These are phyloP conservation scores for Dothideomycetes sp. DNA, from an alignment of 2,329 filamentous ascomycete genomes.

Conservation along the genomic window DNA sequence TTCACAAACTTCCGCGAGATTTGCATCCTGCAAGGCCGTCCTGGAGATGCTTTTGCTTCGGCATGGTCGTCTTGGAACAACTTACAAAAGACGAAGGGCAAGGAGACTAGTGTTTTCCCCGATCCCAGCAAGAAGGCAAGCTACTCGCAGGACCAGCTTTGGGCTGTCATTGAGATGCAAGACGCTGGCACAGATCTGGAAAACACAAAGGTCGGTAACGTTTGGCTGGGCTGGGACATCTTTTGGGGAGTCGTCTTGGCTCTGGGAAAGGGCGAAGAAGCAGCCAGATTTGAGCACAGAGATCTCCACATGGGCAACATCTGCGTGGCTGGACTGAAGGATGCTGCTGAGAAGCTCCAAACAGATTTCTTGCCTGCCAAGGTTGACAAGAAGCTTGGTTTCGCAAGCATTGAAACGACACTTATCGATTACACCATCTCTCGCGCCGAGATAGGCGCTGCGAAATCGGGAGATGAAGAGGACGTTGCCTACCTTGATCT, in stretches of 20 bases:
- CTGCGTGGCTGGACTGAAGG: conserved; percentile 36
- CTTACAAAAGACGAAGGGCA: conserved; percentile 30
- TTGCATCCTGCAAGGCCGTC: conserved; percentile 48
- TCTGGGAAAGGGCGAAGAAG: conserved; percentile 52
- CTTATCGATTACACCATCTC: conserved; percentile 62
- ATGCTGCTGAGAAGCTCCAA: conserved; percentile 17
- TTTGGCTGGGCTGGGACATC: conserved; percentile 45
- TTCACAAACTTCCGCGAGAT: conserved; percentile 55
- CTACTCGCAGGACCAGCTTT: conserved; percentile 49
- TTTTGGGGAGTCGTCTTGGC: conserved; percentile 59
- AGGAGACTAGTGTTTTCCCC: conserved; percentile 41
- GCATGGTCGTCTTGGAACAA: conserved; percentile 40
- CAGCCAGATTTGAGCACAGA: conserved; percentile 54
- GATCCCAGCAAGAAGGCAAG: conserved; percentile 46
- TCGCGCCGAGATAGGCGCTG: conserved; percentile 41
- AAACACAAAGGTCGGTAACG: conserved; percentile 11
- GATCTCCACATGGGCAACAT: conserved; percentile 61
- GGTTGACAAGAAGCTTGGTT: conserved; percentile 34
- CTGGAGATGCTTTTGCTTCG: conserved; percentile 40
- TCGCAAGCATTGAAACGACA: conserved; percentile 51
- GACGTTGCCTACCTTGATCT: conserved; percentile 39
- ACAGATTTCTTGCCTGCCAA: conserved; percentile 19
- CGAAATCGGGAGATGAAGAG: conserved; percentile 15
- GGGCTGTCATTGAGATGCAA: conserved; percentile 58
- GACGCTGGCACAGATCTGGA: conserved; percentile 53